Base-by-base conservation (phyloP, 2,329 filamentous ascomycete species). In the Byssochlamys sp. region DNA sequence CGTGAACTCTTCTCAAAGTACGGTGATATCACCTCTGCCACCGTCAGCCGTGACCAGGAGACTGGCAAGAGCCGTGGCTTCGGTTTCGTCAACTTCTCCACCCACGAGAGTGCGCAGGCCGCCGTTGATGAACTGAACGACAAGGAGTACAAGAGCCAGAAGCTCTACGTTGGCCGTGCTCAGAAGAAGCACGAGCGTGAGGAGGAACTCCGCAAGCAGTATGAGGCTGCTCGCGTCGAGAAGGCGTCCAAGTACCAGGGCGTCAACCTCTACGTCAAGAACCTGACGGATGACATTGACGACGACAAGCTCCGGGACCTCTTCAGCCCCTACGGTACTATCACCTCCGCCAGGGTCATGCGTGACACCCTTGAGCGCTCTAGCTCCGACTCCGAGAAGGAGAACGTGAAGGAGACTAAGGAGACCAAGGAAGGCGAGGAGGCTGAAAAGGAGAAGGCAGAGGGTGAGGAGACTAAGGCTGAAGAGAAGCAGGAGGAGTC, bases 181-280 rank as follows among this genome's bases (percentile, higher is more conserved):
- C 94, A 97, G 83, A 99, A 99, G 89, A 99, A 99, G 84, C 94
- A 97, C 75, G 94, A 99, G 82, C 94, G 94, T 70, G 94, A 99
- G 81, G 94, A 99, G 80, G 94, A 99, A 79, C 87, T 99, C 61
- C 91, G 94, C 80, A 95, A 90, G 83, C 95, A 96, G 71, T 97
- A 99, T 77, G 94, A 99, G 79, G 92, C 92, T 70, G 91, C 91
- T 69, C 92, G 94, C 69, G 83, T 95, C 69, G 94, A 99, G 84
- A 99, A 99, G 83, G 91, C 91, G 75, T 95, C 85, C 81, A 99
- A 99, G 82, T 99, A 99, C 80, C 91, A 96, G 80, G 94, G 94
- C 66, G 94, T 99, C 76, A 99, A 99, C 81, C 84, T 99, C 54
- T 99, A 99, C 81, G 94, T 99, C 80, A 99, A 99, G 87, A 99